Percentiles rank a stretch among this genome's conserved stretches.
phyloP scores from a whole-genome alignment of 2,329 filamentous ascomycete genomes.

The Pestalotiopsis sp. region DNA sequence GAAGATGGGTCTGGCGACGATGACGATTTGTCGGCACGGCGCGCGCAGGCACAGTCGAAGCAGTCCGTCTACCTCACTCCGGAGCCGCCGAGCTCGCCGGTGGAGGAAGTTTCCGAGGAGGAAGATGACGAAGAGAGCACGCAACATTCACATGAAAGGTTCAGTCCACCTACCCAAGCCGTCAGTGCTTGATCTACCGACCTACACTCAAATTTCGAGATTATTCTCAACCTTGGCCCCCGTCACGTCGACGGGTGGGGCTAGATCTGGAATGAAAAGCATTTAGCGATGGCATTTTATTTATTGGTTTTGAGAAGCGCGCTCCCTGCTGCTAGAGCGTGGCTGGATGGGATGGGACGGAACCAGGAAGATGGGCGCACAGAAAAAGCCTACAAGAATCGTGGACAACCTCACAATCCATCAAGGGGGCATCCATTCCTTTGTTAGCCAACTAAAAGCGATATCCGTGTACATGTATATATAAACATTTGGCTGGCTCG shows the following conservation, averaged over 20 bases:
- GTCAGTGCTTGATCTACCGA: slow-evolving; percentile 31
- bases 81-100: slow-evolving; percentile 39
- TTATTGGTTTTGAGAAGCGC: not conserved
- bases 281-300: slow-evolving; percentile 13
- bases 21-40: slow-evolving; percentile 17
- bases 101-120: slow-evolving; percentile 21
- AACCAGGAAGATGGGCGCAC: not conserved
- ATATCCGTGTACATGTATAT: not conserved
- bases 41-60: slow-evolving; percentile 16
- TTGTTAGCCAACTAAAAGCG: not conserved
- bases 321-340: not conserved
- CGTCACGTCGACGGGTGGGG: not conserved
- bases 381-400: not conserved
- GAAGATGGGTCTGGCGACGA: slow-evolving; percentile 39
- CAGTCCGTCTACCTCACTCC: slow-evolving; percentile 44
- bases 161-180: slow-evolving; percentile 37
- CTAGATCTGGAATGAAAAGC: slow-evolving; percentile 10
- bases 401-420: not conserved
- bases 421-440: not conserved
- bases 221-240: not conserved
- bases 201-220: not conserved
- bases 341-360: not conserved
- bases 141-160: slow-evolving; percentile 24
- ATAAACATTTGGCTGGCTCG: not conserved
- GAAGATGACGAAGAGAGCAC: slow-evolving; percentile 24